Evolutionary conservation across 768 basidiomycete genomes (phyloP), one percentile per base, ranked within the genome.

Genomic region (Termitomyces sp.): DNA sequence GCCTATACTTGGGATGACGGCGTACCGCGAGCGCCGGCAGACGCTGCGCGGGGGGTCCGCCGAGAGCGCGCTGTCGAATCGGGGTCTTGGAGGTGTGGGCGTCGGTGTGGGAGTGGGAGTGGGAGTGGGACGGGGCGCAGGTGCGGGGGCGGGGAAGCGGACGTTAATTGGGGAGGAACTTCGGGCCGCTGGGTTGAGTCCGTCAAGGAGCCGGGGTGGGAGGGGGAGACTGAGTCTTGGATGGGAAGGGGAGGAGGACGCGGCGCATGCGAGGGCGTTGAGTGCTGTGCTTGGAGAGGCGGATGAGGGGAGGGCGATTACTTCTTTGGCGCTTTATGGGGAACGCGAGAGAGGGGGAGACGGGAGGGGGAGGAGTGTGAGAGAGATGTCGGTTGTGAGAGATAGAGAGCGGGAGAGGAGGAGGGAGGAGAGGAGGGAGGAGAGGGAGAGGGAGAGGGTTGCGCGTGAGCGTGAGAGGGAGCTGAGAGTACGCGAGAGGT

Each of bases 91-190:
- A 6, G 18, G 4, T 6, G 2, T 9, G 16, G 18, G 4, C 12
- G 2, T 9, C 5, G n/a, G 16, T 11, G 30, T 27, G 33, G n/a
- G 46, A 3, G 3, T 9, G 6, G n/a, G 16, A 9, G n/a, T n/a
- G n/a, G n/a, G n/a, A n/a, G n/a, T n/a, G n/a, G n/a, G n/a, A n/a
- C n/a, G n/a, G n/a, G n/a, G n/a, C n/a, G n/a, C n/a, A n/a, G n/a
- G n/a, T n/a, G n/a, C n/a, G n/a, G n/a, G n/a, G n/a, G 7, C 15
- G 50, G 37, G 37, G 12, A 78, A 82, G 12, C 72, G 88, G 58
- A 85, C 80, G 63, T 69, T 92, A 15, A 69, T 89, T 9, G 83
- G 87, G 4, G 88, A 91, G 69, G 84, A 84, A 16, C 66, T 92
- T 58, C 78, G 86, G 50, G 87, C 89, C 0, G 88, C 89, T 0